Evolutionary conservation across 2,329 filamentous ascomycete species (phyloP).

Genomic region (Penicillium freii): DNA sequence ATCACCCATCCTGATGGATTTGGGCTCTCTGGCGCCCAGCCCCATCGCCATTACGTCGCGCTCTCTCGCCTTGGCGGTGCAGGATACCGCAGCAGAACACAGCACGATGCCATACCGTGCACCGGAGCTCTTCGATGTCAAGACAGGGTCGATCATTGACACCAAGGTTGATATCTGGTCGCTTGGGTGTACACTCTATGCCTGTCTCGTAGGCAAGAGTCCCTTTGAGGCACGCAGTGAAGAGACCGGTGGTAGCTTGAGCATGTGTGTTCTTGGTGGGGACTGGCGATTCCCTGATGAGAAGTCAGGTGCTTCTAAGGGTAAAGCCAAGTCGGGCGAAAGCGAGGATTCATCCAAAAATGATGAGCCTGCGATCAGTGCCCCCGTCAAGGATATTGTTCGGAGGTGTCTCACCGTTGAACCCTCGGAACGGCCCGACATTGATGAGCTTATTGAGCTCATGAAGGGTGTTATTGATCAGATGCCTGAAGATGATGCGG

Average conservation of each 20-base stretch:
- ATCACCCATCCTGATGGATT: constrained; percentile 92
- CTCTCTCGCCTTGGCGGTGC: constrained; percentile 84
- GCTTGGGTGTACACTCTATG: constrained; percentile 94
- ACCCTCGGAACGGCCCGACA: constrained; percentile 80
- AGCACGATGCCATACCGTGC: constrained; percentile 98
- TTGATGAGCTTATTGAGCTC: constrained; percentile 76
- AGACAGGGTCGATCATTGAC: constrained; percentile 86
- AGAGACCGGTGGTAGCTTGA: constrained; percentile 90
- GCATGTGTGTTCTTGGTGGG: constrained; percentile 85
- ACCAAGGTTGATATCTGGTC: constrained; percentile 99
- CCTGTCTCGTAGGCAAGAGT: constrained; percentile 92
- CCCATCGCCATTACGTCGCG: constrained; percentile 87
- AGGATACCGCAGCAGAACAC: constrained; percentile 93
- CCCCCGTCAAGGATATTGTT: constrained; percentile 82
- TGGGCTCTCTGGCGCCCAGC: constrained; percentile 84
- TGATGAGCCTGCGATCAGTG: constrained; percentile 64
- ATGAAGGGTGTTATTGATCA: constrained; percentile 70
- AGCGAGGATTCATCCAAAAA: constrained; percentile 23
- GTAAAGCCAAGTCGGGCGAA: constrained; percentile 52
- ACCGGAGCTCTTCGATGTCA: constrained; percentile 96
- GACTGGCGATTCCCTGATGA: constrained; percentile 98
- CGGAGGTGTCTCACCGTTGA: constrained; percentile 83
- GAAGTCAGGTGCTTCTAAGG: constrained; percentile 58
- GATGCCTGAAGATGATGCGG: constrained; percentile 58
- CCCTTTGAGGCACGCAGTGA: constrained; percentile 95